Evolutionary conservation across 306 rosid genomes (phyloP), one percentile per base, ranked within the genome.

Genomic region (Prunus salicina): DNA sequence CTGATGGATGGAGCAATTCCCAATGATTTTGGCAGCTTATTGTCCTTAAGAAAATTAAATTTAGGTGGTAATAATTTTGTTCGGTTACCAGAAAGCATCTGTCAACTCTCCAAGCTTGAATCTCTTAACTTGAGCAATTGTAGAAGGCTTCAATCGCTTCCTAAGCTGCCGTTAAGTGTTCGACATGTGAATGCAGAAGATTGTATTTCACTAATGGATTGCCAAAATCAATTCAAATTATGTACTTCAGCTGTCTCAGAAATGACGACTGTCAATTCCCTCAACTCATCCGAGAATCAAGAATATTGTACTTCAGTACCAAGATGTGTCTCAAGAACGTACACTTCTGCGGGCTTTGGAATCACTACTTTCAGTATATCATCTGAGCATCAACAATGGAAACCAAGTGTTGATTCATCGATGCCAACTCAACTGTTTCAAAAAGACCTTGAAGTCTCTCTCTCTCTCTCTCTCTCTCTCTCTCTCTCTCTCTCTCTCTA

Each of bases 1-100:
- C 72, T 82, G 56, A 5, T 10, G 18, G 78, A 81, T 46, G 78
- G 81, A 58, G 76, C 24, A 30, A 60, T 77, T 12, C 81, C 81
- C 55, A 20, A 51, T 58, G 47, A 78, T 45, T 46, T 78, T 66
- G 66, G 81, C 27, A 58, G 22, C 47, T 49, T 78, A 38, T 47
- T 67, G 5, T 78, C 71, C 9, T 24, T 78, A 9, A 67, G 13
- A 6, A 15, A 14, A 19, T 32, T 78, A 6, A 50, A 70, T 71
- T 28, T 70, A 38, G 34, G 81, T 66, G 67, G 56, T 14, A 78
- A 78, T 49, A 14, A 28, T 15, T 78, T 78, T 66, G 20, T 32
- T 18, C 14, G 2, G 16, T 34, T 78, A 46, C 76, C 81, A 11
- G 28, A 78, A 28, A 61, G 66, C 68, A 46, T 78, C 18, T 3